A percentile compares a stretch with the other conserved stretches of the same genome.
These are phyloP conservation scores for Neurospora sp. DNA, from an alignment of 2,329 filamentous ascomycete genomes.

Conservation along the genomic window DNA sequence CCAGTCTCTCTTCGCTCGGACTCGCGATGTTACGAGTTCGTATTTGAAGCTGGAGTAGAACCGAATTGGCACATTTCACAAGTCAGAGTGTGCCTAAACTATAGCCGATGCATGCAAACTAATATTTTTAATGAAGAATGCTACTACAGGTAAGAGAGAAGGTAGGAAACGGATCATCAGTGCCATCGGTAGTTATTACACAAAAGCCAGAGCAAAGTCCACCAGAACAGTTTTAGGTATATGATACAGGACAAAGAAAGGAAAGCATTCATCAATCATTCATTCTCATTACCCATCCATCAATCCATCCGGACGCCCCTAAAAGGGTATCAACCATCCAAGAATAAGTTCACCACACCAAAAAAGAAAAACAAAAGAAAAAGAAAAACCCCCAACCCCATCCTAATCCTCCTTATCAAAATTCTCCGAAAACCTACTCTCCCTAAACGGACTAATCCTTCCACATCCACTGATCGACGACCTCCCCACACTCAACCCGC, in stretches of 20 bases:
- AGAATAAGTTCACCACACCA: too few relatives aligned
- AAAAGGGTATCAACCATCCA: neutral
- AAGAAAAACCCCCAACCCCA: too few relatives aligned
- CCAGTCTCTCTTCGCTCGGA: neutral
- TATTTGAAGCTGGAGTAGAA: neutral
- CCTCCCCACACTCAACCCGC: neutral
- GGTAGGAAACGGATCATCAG: neutral
- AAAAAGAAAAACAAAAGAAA: too few relatives aligned
- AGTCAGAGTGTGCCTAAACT: too few relatives aligned
- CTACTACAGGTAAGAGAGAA: neutral
- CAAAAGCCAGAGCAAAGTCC: neutral
- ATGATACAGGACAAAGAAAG: neutral
- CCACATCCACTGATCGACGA: neutral
- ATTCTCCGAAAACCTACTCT: conserved; percentile 41
- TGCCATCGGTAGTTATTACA: neutral
- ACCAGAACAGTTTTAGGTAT: neutral
- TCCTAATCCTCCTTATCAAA: conserved; percentile 21
- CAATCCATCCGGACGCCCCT: neutral
- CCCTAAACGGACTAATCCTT: conserved; percentile 33
- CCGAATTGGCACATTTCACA: neutral
- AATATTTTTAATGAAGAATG: neutral
- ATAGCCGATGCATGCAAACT: neutral
- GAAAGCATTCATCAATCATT: neutral
- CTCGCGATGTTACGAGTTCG: neutral
- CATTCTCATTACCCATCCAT: neutral